Percentiles rank a stretch among this genome's conserved stretches.
Evolutionary conservation across 441 rosid species (phyloP).

Genomic region (Pelargonium exstipulatum): DNA sequence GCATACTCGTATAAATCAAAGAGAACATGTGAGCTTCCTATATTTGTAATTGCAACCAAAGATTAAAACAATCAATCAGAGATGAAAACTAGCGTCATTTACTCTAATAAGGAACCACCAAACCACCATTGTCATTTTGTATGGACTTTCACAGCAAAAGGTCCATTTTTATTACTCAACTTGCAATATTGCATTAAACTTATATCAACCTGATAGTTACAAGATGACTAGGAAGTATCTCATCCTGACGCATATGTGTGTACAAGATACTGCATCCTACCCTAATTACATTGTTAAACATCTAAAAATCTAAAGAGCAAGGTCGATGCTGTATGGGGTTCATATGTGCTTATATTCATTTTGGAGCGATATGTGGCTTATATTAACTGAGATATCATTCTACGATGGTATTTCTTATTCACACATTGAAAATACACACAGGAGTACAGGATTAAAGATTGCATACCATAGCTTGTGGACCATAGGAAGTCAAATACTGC

Average conservation of each 20-base stretch:
- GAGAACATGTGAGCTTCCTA: no score
- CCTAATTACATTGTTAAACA: not conserved
- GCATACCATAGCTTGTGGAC: slow-evolving; percentile 47
- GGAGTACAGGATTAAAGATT: not conserved
- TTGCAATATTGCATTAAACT: no score
- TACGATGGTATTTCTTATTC: slow-evolving; percentile 8
- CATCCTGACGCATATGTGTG: not conserved
- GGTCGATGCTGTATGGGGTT: not conserved
- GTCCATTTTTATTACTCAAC: no score
- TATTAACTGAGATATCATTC: not conserved
- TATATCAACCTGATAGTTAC: no score
- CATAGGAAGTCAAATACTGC: slow-evolving; percentile 40
- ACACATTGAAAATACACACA: slow-evolving; percentile 8
- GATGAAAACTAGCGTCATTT: not conserved
- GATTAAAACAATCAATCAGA: no score
- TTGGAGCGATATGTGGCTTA: not conserved
- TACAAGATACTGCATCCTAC: no score
- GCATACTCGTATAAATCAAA: no score
- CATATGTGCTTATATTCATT: not conserved
- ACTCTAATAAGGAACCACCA: not conserved
- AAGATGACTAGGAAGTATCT: no score
- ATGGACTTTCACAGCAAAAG: no score
- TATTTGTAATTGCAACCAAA: no score
- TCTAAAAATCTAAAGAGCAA: not conserved
- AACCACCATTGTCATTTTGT: no score